Base-by-base conservation (phyloP, 1,284 basidiomycete genomes). In the Mycena sp. region DNA sequence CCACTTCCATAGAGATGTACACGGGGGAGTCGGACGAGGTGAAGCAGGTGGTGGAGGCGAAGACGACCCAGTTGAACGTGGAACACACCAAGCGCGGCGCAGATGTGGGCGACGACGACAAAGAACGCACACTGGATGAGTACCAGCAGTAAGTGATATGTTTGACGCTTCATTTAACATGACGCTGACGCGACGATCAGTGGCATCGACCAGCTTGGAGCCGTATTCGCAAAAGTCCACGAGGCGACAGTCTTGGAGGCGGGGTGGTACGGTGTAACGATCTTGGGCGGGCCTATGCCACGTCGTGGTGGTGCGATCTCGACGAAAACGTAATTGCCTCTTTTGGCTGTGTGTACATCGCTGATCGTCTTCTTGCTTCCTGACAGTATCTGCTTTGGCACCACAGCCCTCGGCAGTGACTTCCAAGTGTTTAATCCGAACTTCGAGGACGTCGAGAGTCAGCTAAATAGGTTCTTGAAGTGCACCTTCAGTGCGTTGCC, bases 341-440 rank as follows among this genome's bases (percentile, higher is more conserved):
- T 14, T 26, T 43, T 10, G 40, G 32, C n/a, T 57, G 32, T 38
- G 44, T 32, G 32, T n/a, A 35, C 32, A 26, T 48, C 2, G 28
- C 43, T 32, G 43, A 45, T 46, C 21, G 17, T 56, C 25, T 40
- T 29, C 2, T n/a, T n/a, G n/a, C n/a, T n/a, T n/a, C n/a, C n/a
- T n/a, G n/a, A n/a, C n/a, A n/a, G n/a, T n/a, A n/a, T 46, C 44
- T 56, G 54, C 35, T 56, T 38, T 9, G 54, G 54, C 32, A 2
- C 19, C 9, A 46, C 54, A 1, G 23, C 54, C 3, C 9, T 19
- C 11, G 54, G 54, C 25, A 46, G 28, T 35, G 29, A 45, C 23
- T 56, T 56, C 35, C 14, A 35, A n/a, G 26, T 35, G 17, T 25
- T 25, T 5, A n/a, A 28, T 26, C 32, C 32, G 3, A 26, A 46